Percentiles rank a stretch among this genome's conserved stretches.
phyloP scores from a whole-genome alignment of 2,329 filamentous ascomycete species.

The Pezicula rhizophila region DNA sequence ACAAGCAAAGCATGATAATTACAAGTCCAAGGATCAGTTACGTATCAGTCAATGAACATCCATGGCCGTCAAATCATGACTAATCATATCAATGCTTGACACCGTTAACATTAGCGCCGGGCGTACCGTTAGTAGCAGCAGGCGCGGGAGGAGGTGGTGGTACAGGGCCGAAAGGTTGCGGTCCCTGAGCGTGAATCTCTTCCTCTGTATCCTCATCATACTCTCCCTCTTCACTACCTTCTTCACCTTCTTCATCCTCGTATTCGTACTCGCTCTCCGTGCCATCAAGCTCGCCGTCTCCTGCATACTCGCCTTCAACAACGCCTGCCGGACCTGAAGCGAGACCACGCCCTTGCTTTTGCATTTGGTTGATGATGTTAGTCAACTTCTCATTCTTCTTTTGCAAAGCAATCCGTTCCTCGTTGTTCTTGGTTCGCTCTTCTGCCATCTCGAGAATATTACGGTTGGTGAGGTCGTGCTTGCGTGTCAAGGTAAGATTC shows the following conservation, averaged over 20 bases:
- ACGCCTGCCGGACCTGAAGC: slow-evolving; percentile 57
- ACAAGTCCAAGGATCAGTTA: too few relatives aligned
- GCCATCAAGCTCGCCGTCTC: slow-evolving; percentile 40
- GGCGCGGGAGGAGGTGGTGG: slow-evolving; percentile 23
- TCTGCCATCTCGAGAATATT: slow-evolving; percentile 98
- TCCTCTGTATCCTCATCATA: slow-evolving; percentile 40
- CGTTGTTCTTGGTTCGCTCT: slow-evolving; percentile 71
- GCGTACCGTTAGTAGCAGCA: slow-evolving; percentile 17
- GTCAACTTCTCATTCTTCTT: slow-evolving; percentile 84
- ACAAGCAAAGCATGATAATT: too few relatives aligned
- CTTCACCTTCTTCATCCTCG: slow-evolving; percentile 55
- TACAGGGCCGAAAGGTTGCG: slow-evolving; percentile 26
- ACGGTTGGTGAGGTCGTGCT: slow-evolving; percentile 87
- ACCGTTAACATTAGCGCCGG: slow-evolving; percentile 17
- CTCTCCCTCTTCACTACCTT: slow-evolving; percentile 50
- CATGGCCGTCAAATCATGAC: background rate
- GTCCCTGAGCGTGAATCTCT: slow-evolving; percentile 23
- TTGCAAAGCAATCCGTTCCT: slow-evolving; percentile 69
- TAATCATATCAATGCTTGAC: slow-evolving; percentile 17
- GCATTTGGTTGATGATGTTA: slow-evolving; percentile 93
- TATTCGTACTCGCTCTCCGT: slow-evolving; percentile 61
- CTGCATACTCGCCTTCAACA: slow-evolving; percentile 54
- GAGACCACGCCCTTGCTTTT: slow-evolving; percentile 80
- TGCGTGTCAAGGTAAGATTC: slow-evolving; percentile 82
- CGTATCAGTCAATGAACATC: background rate